Evolutionary conservation across 306 rosid genomes (phyloP), one percentile per base, ranked within the genome.

Genomic region (Malus sieversii): DNA sequence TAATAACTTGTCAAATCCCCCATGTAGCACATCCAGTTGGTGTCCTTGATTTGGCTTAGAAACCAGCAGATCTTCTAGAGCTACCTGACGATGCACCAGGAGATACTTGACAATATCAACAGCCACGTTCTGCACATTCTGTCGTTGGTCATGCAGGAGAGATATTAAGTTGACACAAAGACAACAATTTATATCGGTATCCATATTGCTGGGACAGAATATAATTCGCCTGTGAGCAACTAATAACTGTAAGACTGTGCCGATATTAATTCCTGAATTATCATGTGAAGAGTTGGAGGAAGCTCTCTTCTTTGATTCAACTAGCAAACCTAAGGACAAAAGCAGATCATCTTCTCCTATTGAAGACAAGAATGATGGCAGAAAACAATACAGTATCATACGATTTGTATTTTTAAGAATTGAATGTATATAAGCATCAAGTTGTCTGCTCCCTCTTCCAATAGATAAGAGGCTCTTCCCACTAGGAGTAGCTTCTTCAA

Each of bases 101-200:
- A 96, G 96, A 88, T 92, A 88, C 87, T 87, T 96, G 72, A 96
- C 79, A 79, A 92, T 84, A 75, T 96, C 99, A 68, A 90, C 89
- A 35, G 99, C 86, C 92, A 90, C 79, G 84, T 86, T 91, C 82
- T 85, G 94, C 53, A 96, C 98, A 84, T 86, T 87, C 61, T 55
- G 91, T 70, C 99, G 89, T 72, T 73, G 83, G 82, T 96, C 99
- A 67, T 68, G 66, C 1, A 96, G 92, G 82, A 96, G 99, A 72
- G 96, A 86, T 59, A 90, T 85, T 72, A 96, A 85, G 88, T 96
- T 96, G 76, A 96, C 89, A 81, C 89, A 96, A 29, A 96, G 88
- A 83, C 99, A 96, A 81, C 98, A 92, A 81, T 92, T 96, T 75
- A 96, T 87, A 88, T 92, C 99, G 1, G 94, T 90, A 87, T 96